Base-by-base conservation (phyloP, 495 filamentous ascomycete species). In the Glonium stellatum region DNA sequence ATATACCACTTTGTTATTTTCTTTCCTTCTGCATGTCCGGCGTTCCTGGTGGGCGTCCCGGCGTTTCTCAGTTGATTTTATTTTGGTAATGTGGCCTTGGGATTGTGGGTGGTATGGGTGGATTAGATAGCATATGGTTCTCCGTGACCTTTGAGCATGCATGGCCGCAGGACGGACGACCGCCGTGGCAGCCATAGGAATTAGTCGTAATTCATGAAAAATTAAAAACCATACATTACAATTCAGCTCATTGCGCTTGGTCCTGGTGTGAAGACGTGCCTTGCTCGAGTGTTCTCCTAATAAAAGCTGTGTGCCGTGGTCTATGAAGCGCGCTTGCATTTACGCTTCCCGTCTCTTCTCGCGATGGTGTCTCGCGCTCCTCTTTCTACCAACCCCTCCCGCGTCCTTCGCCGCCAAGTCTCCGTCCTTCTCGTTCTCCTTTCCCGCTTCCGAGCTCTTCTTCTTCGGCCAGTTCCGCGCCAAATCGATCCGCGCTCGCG, bases 401-500 rank as follows among this genome's bases (percentile, higher is more conserved):
- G 15, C 31, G 5, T 61, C 47, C 21, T 59, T 54, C 5, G 36
- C 55, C 54, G 11, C 37, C 42, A 27, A 9, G 13, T 25, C n/a
- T 34, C 13, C 53, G 4, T 49, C 62, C 21, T 21, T 46, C 4
- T 61, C 48, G 34, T 53, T 57, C 13, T 35, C 58, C 50, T 59
- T 54, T 34, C 22, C 51, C 5, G 54, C 47, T 18, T 34, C 53
- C 13, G 61, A 23, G 12, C 37, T 54, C 58, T 96, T 96, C 58
- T 96, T 96, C 69, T 84, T 85, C 5, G 95, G 93, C 93, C 93
- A 98, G 63, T 90, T 86, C 62, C 87, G 83, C 18, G 89, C 89
- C 61, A 91, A 82, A 66, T 97, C 93, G 61, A 98, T 97, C 53
- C 80, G 80, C 25, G 85, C 83, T 53, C 92, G 79, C 0, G 93